Evolutionary conservation across 805 yeast species (phyloP).

Genomic region (Sugiyamaella lignohabitans): DNA sequence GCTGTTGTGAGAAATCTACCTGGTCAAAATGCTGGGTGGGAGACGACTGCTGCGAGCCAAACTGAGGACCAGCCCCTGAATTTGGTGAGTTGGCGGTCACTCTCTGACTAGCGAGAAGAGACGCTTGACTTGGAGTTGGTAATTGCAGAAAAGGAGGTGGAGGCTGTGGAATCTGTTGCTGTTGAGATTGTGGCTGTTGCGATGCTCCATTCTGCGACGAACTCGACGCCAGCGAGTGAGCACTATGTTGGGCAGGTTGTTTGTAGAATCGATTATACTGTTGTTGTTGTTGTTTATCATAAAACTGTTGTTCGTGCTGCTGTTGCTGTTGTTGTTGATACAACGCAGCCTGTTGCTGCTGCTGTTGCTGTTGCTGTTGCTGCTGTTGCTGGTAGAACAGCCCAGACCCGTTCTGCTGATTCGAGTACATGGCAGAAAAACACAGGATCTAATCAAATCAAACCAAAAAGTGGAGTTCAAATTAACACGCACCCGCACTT

Average conservation of each 20-base stretch:
- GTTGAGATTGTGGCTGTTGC: slow-evolving; percentile 31
- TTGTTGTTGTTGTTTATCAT: slow-evolving; percentile 6
- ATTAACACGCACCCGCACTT: too few relatives aligned
- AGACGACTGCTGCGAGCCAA: neutral
- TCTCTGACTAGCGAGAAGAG: slow-evolving; percentile 17
- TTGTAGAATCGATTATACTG: slow-evolving; percentile 13
- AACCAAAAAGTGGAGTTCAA: too few relatives aligned
- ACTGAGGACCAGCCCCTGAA: too few relatives aligned
- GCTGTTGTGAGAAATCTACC: slow-evolving; percentile 9
- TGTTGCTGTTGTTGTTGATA: slow-evolving; percentile 19
- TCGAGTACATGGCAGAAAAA: slow-evolving; percentile 6
- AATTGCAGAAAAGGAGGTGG: slow-evolving; percentile 18
- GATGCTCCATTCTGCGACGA: slow-evolving; percentile 23
- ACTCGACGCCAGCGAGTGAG: slow-evolving; percentile 25
- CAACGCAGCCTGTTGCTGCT: slow-evolving; percentile 10
- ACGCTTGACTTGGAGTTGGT: slow-evolving; percentile 20
- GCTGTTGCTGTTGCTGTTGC: slow-evolving; percentile 10
- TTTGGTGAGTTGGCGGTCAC: neutral
- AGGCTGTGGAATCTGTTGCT: slow-evolving; percentile 20
- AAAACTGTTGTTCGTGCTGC: slow-evolving; percentile 15
- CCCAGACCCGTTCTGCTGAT: slow-evolving; percentile 8
- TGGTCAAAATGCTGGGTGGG: slow-evolving; percentile 8
- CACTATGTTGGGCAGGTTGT: slow-evolving; percentile 17
- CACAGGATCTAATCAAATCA: too few relatives aligned
- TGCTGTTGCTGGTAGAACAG: slow-evolving; percentile 6